Base-by-base conservation (phyloP, 768 basidiomycete genomes). In the Agaricus subrufescens region DNA sequence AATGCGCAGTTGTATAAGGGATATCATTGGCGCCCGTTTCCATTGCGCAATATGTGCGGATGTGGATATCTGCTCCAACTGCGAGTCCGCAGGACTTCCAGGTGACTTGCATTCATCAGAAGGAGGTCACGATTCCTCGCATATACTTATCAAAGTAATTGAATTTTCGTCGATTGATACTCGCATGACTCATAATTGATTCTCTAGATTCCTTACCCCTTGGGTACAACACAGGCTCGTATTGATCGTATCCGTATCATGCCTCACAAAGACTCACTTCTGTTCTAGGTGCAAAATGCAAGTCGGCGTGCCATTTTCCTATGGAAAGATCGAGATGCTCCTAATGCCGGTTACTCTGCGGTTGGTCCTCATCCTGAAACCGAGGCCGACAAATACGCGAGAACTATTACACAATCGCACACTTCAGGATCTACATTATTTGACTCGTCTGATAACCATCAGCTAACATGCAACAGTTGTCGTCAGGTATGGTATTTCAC, bases 81-180 rank as follows among this genome's bases (percentile, higher is more conserved):
- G 91, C 66, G 91, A 94, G 67, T 86, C 88, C 10, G 90, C 87
- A 27, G 91, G 91, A 29, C 75, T 94, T 34, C 91, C 91, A 2
- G 91, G 90, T 5, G 91, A 90, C 57, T 70, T 92, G 9, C 86
- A 91, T 58, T 84, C 87, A 0, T 75, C 81, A 0, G 87, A 91
- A 40, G 87, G 84, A 4, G 91, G 89, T 0, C 91, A 93, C 61
- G 78, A 80, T 52, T 91, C 89, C 14, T 87, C 89, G 1, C 94
- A 98, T 65, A 94, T 96, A 61, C 82, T 96, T 80, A 91, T 98
- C 71, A 98, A 98, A 84, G 94, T 91, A 58, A 46, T 56, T 34
- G 27, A 26, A 39, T 1, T 46, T 55, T 5, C 45, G 7, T 6
- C 25, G 19, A 7, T n/a, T 9, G 26, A 12, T 42, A 19, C 44